Evolutionary conservation across 352 stramenopile species (phyloP).

Genomic region (Phytopythium ostracodes): DNA sequence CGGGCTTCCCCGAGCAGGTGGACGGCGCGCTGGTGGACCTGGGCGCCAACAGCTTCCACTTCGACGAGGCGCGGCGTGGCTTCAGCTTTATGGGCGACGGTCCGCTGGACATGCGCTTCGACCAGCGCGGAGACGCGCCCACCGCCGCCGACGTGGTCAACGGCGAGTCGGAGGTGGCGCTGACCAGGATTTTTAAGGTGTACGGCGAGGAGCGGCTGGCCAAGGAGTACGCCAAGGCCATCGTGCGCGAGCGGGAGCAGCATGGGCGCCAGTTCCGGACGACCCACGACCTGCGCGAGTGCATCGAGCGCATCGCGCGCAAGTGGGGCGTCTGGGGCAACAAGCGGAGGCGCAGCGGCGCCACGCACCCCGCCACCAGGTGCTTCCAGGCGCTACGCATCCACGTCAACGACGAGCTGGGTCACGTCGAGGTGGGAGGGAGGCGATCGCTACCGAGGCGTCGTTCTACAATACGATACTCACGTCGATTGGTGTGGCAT

Average conservation of each 20-base stretch:
- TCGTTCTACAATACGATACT: neutral
- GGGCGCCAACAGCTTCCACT: constrained; percentile 81
- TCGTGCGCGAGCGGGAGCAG: constrained; percentile 64
- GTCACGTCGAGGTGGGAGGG: constrained; percentile 41
- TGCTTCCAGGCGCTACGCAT: constrained; percentile 83
- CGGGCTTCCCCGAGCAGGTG: constrained; percentile 43
- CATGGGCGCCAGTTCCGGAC: constrained; percentile 41
- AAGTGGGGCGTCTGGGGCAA: constrained; percentile 63
- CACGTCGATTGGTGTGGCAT: neutral
- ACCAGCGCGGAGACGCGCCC: constrained; percentile 27
- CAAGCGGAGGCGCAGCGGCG: constrained; percentile 14
- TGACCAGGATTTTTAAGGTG: constrained; percentile 68
- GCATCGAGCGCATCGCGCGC: constrained; percentile 71
- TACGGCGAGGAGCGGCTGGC: constrained; percentile 72
- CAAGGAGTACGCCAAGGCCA: constrained; percentile 80
- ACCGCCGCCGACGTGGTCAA: constrained; percentile 73
- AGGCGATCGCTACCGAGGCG: neutral
- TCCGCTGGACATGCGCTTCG: constrained; percentile 79
- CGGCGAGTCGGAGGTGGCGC: constrained; percentile 61
- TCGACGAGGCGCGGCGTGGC: constrained; percentile 57
- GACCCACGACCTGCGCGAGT: constrained; percentile 63
- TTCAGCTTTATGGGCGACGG: constrained; percentile 76
- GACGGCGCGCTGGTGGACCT: constrained; percentile 76
- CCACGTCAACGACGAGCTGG: constrained; percentile 77
- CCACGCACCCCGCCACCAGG: constrained; percentile 62